phyloP scores from a whole-genome alignment of 352 stramenopile species.

The Phytophthora multivora region DNA sequence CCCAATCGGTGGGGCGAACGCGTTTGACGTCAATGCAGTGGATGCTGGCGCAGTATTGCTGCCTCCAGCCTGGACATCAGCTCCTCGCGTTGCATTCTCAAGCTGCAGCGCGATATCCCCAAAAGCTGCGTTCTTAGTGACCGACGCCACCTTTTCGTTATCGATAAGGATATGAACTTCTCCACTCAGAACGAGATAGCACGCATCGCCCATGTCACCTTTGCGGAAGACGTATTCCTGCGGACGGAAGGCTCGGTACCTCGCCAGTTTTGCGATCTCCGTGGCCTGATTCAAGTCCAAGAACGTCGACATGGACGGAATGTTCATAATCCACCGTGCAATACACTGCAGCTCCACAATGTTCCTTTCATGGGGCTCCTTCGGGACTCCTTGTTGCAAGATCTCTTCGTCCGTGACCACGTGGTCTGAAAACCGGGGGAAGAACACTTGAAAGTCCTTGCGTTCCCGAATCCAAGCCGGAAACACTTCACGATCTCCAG shows the following conservation, averaged over 20 bases:
- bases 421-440: constrained; percentile 64
- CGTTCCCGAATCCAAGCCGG: constrained; percentile 71
- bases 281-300: constrained; percentile 71
- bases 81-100: constrained; percentile 71
- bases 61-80: constrained; percentile 53
- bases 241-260: constrained; percentile 54
- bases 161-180: constrained; percentile 76
- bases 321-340: constrained; percentile 78
- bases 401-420: constrained; percentile 74
- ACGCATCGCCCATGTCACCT: constrained; percentile 65
- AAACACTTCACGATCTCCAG: constrained; percentile 49
- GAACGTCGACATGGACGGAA: constrained; percentile 67
- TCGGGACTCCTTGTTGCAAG: constrained; percentile 60
- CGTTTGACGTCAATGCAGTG: constrained; percentile 2
- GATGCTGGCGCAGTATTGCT: constrained; percentile 3
- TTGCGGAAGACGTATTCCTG: constrained; percentile 67
- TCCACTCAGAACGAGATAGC: constrained; percentile 65
- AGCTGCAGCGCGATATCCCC: constrained; percentile 73
- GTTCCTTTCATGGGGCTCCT: constrained; percentile 65
- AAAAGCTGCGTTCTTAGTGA: constrained; percentile 70
- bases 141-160: constrained; percentile 52
- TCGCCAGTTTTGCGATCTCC: constrained; percentile 71
- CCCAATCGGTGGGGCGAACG: constrained; percentile 22
- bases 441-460: constrained; percentile 81
- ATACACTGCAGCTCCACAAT: constrained; percentile 79